Evolutionary conservation across 192 early-diverging fungal genomes (phyloP).

Genomic region (Linnemannia zychae): DNA sequence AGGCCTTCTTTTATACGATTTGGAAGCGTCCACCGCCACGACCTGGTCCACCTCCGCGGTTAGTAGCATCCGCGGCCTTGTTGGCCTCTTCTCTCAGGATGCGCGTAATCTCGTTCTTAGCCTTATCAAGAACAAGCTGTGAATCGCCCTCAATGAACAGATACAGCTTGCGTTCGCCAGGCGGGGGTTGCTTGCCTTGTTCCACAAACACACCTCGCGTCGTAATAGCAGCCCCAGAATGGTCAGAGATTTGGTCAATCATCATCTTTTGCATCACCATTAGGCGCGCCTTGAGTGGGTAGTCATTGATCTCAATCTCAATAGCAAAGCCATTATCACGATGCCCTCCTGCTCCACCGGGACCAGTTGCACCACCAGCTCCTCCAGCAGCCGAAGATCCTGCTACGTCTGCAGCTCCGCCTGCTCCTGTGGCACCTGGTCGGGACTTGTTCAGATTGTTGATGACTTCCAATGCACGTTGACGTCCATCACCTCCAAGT

Average conservation of each 20-base stretch:
- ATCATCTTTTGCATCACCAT: slow-evolving; percentile 92
- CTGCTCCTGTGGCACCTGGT: slow-evolving; percentile 69
- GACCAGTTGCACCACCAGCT: not conserved
- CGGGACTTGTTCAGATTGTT: slow-evolving; percentile 45
- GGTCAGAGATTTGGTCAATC: slow-evolving; percentile 93
- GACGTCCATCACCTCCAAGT: slow-evolving; percentile 39
- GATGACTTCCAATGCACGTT: slow-evolving; percentile 51
- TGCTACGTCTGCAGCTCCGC: slow-evolving; percentile 60
- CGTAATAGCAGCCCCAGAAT: slow-evolving; percentile 95
- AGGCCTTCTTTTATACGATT: slow-evolving; percentile 11
- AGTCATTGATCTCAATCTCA: slow-evolving; percentile 99
- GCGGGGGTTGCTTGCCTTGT: slow-evolving; percentile 83
- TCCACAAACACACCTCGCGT: slow-evolving; percentile 92
- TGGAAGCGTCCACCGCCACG: slow-evolving; percentile 23
- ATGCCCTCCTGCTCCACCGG: slow-evolving; percentile 43
- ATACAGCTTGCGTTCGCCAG: slow-evolving; percentile 91
- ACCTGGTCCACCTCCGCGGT: slow-evolving; percentile 54
- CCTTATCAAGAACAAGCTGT: slow-evolving; percentile 90
- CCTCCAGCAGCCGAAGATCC: slow-evolving; percentile 1
- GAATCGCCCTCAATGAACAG: slow-evolving; percentile 96
- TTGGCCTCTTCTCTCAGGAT: slow-evolving; percentile 91
- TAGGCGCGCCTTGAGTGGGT: slow-evolving; percentile 94
- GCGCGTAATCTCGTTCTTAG: slow-evolving; percentile 93
- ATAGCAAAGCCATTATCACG: slow-evolving; percentile 69
- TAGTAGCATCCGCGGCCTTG: slow-evolving; percentile 76